Evolutionary conservation across 2,329 filamentous ascomycete genomes (phyloP), one percentile per base, ranked within the genome.

Genomic region (Aspergillus sp.): DNA sequence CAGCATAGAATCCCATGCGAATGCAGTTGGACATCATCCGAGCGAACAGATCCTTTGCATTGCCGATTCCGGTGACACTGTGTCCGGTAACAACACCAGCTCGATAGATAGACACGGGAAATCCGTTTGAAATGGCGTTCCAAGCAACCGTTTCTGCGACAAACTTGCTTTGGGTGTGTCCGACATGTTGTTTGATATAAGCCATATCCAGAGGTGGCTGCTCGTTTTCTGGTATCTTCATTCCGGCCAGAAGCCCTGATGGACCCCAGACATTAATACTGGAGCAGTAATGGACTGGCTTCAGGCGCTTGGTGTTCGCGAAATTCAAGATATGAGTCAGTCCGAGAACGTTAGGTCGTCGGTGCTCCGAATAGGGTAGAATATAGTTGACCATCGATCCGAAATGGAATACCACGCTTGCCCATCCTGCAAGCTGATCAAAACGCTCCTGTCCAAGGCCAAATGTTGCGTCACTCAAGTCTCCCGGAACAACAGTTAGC

Each of bases 81-180:
- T 59, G 40, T 1, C 54, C 47, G 0, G 46, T 44, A 5, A 59
- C 45, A 8, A 51, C 36, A 1, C 52, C 46, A 5, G 52, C 50
- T 1, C 56, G 45, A 38, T 57, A 49, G 13, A 59, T 49, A 5
- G 44, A 34, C 19, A 53, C 35, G 1, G 53, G 54, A 8, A 53
- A 44, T 6, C 54, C 52, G 8, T 50, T 51, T 1, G 30, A 27
- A 6, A 50, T 50, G 1, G 50, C 51, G 8, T 51, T 44, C 48
- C 48, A 51, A 5, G 43, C 39, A 7, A 59, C 45, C 4, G 33
- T 44, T 31, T 59, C 56, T 0, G 46, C 51, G 6, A 57, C 56
- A 26, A 43, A 46, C 27, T 59, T 50, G 44, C 53, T 59, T 5
- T 46, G 47, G 0, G 50, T 39, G 26, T 59, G 57, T 9, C 56